phyloP scores from a whole-genome alignment of 352 stramenopile species.

The Pythium volutum region DNA sequence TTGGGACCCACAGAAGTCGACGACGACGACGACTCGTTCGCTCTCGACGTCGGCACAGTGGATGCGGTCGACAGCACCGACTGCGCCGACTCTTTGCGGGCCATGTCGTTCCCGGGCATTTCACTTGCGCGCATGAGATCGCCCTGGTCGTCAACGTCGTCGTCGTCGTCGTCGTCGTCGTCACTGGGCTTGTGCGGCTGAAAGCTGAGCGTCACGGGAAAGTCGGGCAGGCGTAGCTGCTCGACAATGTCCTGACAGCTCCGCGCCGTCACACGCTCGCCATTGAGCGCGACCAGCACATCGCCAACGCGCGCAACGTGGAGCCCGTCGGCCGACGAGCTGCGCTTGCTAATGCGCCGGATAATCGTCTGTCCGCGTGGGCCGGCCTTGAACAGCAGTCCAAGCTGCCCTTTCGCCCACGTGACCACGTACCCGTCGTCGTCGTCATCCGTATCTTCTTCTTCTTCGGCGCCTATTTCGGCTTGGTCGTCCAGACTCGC shows the following conservation, averaged over 20 bases:
- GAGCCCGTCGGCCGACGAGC: constrained; percentile 46
- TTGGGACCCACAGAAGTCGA: background rate
- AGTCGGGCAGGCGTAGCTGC: constrained; percentile 50
- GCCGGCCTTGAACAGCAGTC: constrained; percentile 70
- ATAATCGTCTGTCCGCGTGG: constrained; percentile 54
- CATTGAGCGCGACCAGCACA: constrained; percentile 70
- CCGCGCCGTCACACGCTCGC: constrained; percentile 39
- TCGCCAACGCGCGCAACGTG: constrained; percentile 69
- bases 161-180: constrained; percentile 19
- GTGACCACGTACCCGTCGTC: constrained; percentile 71
- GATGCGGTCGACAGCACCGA: constrained; percentile 3
- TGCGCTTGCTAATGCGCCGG: constrained; percentile 70
- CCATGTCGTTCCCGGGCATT: constrained; percentile 1
- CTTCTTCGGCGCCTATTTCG: constrained; percentile 28
- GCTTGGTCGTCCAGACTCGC: background rate
- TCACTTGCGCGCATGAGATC: constrained; percentile 11
- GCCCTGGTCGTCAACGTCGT: constrained; percentile 5
- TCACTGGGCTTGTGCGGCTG: constrained; percentile 47
- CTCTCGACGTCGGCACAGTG: background rate
- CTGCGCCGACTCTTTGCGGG: constrained; percentile 10
- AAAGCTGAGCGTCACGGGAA: constrained; percentile 72
- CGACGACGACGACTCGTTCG: background rate
- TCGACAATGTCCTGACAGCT: constrained; percentile 71
- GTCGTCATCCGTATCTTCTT: constrained; percentile 54
- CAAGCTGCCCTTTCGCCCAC: constrained; percentile 63